Conservation (phyloP, 2,329 filamentous ascomycete genomes). For the Pseudogymnoascus sp. region DNA sequence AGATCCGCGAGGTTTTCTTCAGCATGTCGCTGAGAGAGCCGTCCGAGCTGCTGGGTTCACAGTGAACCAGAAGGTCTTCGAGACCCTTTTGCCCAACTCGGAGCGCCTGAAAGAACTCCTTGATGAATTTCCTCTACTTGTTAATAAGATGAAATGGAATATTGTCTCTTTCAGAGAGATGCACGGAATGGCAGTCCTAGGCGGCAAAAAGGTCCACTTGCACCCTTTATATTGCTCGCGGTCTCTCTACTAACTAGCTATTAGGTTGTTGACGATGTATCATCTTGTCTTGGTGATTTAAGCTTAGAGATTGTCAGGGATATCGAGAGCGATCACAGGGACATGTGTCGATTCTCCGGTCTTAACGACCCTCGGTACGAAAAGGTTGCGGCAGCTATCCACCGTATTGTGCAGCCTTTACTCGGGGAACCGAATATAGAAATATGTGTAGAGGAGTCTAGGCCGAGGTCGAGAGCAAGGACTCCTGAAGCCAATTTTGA, state of each 20-base stretch:
- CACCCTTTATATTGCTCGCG: not conserved
- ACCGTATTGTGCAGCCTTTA: not conserved
- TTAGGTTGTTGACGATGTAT: not conserved
- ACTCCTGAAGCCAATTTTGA: not conserved
- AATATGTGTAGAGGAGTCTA: not conserved
- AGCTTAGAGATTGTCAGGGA: not conserved
- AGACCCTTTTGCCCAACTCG: not conserved
- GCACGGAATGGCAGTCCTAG: not conserved
- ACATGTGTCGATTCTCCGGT: not conserved
- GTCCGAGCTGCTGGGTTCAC: not conserved
- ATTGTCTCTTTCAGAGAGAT: not conserved
- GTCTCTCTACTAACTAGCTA: not conserved
- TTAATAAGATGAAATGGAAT: not conserved
- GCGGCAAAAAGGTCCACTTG: not conserved
- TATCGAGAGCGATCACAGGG: not conserved
- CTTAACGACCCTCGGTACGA: not conserved
- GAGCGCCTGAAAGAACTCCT: not conserved
- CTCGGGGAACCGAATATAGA: not conserved
- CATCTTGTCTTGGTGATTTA: not conserved
- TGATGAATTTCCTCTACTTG: not conserved
- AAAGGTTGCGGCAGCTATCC: not conserved
- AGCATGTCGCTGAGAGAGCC: not conserved
- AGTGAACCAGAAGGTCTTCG: not conserved
- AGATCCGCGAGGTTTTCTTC: not conserved
- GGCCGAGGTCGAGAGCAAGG: not conserved